Conservation (phyloP, 139 green algal species). For the Chlamydomonas sp. region DNA sequence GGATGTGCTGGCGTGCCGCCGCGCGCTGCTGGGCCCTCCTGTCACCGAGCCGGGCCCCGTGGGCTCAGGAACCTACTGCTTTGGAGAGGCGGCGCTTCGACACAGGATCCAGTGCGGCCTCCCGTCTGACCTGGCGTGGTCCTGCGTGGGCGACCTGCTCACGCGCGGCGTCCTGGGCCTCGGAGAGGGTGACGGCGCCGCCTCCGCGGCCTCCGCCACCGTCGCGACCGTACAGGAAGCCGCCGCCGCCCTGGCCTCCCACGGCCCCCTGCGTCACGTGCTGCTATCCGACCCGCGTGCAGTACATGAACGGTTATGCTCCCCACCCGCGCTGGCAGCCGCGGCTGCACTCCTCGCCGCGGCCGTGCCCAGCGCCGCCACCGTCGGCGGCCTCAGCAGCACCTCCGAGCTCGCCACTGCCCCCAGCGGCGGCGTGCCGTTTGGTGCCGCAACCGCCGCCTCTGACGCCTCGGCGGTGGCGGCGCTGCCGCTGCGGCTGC, state of each 20-base stretch:
- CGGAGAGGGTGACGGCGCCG: neutral
- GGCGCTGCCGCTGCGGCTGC: constrained; percentile 13
- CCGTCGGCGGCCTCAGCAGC: neutral
- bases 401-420: neutral
- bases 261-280: constrained; percentile 15
- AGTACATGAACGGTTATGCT: constrained; percentile 8
- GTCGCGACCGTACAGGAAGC: neutral
- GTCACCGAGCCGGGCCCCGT: neutral
- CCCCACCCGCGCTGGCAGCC: neutral
- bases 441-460: neutral
- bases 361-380: neutral
- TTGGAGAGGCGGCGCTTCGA: constrained; percentile 7
- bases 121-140: constrained; percentile 19
- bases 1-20: constrained; percentile 2
- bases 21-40: constrained; percentile 16
- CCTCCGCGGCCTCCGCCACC: too few relatives aligned
- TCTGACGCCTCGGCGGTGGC: too few relatives aligned
- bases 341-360: neutral
- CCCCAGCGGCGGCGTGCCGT: neutral
- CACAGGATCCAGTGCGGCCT: constrained; percentile 5
- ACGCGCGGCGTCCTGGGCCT: neutral
- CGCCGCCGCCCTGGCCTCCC: constrained; percentile 12
- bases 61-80: constrained; percentile 3
- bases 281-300: constrained; percentile 12
- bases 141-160: neutral